Conservation (phyloP, 2,329 filamentous ascomycete species). For the Capronia epimyces region DNA sequence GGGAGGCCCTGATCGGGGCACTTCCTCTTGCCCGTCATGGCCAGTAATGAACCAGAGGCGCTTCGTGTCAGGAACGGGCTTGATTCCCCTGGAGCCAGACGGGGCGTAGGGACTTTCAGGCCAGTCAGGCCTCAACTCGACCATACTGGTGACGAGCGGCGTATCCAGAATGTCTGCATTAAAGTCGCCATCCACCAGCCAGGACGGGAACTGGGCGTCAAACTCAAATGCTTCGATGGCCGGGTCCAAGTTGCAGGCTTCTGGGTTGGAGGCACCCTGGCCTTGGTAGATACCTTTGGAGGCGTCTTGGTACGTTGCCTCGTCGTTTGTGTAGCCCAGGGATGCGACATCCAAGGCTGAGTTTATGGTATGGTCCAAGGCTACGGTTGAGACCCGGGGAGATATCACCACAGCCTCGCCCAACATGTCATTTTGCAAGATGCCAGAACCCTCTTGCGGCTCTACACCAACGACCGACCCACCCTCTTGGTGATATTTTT, state of each 20-base stretch:
- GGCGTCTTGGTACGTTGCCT: neutral
- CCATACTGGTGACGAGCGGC: constrained; percentile 20
- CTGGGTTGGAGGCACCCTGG: constrained; percentile 1
- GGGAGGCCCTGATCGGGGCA: constrained; percentile 16
- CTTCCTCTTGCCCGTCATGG: constrained; percentile 12
- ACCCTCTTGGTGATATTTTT: constrained; percentile 19
- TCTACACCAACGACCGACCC: neutral
- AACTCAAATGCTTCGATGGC: constrained; percentile 20
- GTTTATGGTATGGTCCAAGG: neutral
- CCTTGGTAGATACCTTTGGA: constrained; percentile 7
- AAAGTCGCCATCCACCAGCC: constrained; percentile 21
- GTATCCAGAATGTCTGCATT: constrained; percentile 20
- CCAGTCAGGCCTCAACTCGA: constrained; percentile 20
- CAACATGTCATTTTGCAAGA: neutral
- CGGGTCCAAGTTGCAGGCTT: constrained; percentile 8
- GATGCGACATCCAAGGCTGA: neutral
- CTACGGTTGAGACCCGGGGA: neutral
- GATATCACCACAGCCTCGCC: neutral
- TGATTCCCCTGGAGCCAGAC: constrained; percentile 7
- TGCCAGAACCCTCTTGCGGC: neutral
- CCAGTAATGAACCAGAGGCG: constrained; percentile 20
- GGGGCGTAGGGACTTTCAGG: constrained; percentile 14
- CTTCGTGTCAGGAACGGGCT: constrained; percentile 13
- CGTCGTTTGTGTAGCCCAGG: neutral
- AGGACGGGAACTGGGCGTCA: constrained; percentile 21